These are phyloP conservation scores for Fusarium staphyleae DNA, from an alignment of 2,329 filamentous ascomycete genomes.

Conservation along the genomic window DNA sequence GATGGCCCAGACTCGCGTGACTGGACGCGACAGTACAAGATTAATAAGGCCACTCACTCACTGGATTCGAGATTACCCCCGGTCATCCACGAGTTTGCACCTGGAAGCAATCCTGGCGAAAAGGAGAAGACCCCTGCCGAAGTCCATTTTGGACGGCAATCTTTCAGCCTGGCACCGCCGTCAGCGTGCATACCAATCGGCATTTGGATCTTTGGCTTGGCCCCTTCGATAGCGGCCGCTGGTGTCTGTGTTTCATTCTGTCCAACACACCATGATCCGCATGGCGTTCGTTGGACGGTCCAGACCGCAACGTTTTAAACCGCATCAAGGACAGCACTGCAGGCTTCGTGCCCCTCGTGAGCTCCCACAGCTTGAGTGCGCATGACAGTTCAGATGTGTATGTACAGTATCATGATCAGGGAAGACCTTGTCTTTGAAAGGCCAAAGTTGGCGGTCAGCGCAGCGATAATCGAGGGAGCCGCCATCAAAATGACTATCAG, in stretches of 20 bases:
- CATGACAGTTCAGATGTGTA: slow-evolving; percentile 26
- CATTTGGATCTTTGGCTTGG: slow-evolving; percentile 1
- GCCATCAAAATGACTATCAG: slow-evolving; percentile 4
- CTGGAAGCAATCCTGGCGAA: not conserved
- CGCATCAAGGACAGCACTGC: slow-evolving; percentile 15
- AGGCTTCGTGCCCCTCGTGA: slow-evolving; percentile 37
- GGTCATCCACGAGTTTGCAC: not conserved
- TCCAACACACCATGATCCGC: slow-evolving; percentile 11
- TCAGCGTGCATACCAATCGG: slow-evolving; percentile 11
- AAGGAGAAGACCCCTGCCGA: not conserved
- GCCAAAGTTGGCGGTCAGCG: slow-evolving; percentile 28
- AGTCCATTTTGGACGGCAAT: slow-evolving; percentile 9
- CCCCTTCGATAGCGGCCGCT: slow-evolving; percentile 2
- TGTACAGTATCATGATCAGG: slow-evolving; percentile 32
- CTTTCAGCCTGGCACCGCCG: slow-evolving; percentile 3
- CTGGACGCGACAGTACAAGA: not conserved
- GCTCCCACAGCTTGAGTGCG: slow-evolving; percentile 12
- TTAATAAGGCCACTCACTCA: slow-evolving; percentile 6
- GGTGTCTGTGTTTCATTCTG: not conserved
- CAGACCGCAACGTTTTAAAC: slow-evolving; percentile 18
- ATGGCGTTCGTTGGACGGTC: slow-evolving; percentile 6
- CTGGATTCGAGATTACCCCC: not conserved
- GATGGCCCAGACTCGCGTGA: slow-evolving; percentile 21
- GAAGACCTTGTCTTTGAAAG: slow-evolving; percentile 7
- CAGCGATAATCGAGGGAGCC: slow-evolving; percentile 27